phyloP scores from a whole-genome alignment of 2,329 filamentous ascomycete genomes.

The Xylaria multiplex region DNA sequence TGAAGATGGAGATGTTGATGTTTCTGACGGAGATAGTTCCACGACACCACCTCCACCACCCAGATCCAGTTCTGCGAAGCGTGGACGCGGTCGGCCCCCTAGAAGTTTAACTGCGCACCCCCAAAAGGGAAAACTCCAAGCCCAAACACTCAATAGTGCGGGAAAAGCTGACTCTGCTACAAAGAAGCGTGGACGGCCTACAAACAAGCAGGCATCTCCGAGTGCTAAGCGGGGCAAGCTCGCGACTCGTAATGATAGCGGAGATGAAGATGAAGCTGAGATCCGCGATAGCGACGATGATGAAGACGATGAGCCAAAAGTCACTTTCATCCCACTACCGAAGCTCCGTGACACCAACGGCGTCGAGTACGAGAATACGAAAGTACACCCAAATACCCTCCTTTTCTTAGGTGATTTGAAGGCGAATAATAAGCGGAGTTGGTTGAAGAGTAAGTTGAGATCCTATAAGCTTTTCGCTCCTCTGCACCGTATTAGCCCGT shows the following conservation, averaged over 20 bases:
- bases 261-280: conserved; percentile 41
- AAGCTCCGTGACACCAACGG: conserved; percentile 55
- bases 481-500: neutral
- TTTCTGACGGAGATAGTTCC: conserved; percentile 44
- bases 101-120: conserved; percentile 13
- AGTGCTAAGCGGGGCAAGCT: conserved; percentile 8
- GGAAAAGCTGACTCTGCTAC: neutral
- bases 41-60: conserved; percentile 33
- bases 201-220: conserved; percentile 14
- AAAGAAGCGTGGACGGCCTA: conserved; percentile 35
- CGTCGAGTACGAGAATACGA: conserved; percentile 62
- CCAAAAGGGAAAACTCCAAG: conserved; percentile 2
- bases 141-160: neutral
- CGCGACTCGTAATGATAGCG: conserved; percentile 42
- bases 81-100: conserved; percentile 39
- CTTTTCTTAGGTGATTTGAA: conserved; percentile 68
- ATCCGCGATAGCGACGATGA: conserved; percentile 48
- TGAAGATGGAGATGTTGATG: conserved; percentile 40
- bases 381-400: conserved; percentile 67
- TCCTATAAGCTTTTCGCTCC: neutral
- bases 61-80: conserved; percentile 30
- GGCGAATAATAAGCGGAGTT: conserved; percentile 66
- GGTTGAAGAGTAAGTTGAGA: conserved; percentile 64
- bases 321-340: conserved; percentile 56
- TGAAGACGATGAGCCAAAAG: conserved; percentile 50